Evolutionary conservation across 306 rosid genomes (phyloP).

Genomic region (Crataegus laevigata): DNA sequence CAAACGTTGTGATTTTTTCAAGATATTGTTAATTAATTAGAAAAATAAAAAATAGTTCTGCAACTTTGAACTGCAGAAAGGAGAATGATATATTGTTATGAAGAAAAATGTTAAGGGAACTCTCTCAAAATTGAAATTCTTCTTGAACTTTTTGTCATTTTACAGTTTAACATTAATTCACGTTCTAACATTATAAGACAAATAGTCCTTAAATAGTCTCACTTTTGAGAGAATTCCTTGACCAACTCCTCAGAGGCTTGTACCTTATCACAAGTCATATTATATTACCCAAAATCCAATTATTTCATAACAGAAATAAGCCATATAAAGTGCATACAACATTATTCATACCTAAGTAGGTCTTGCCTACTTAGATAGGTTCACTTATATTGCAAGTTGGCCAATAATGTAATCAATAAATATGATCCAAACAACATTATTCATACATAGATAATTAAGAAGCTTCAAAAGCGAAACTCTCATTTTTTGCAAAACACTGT

Average conservation of each 20-base stretch:
- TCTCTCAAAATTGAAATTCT: too few species aligned
- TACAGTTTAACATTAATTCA: too few species aligned
- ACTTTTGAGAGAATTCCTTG: background rate
- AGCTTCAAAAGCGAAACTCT: too few species aligned
- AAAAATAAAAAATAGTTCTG: background rate
- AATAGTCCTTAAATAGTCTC: accelerated
- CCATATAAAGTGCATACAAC: background rate
- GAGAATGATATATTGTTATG: background rate
- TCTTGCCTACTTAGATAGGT: background rate
- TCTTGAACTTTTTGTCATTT: too few species aligned
- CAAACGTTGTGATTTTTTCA: background rate
- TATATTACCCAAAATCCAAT: background rate
- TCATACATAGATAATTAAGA: too few species aligned
- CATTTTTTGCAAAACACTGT: too few species aligned
- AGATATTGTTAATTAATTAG: background rate
- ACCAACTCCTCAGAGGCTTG: background rate
- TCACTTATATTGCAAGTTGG: background rate
- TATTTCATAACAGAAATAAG: background rate
- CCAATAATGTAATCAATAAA: too few species aligned
- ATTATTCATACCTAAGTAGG: background rate
- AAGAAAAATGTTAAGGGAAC: too few species aligned
- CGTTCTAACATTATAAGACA: too few species aligned
- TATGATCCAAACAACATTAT: too few species aligned
- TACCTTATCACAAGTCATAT: background rate
- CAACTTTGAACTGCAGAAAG: background rate